These are phyloP conservation scores for Amyloporia xantha DNA, from an alignment of 768 basidiomycete species.

Conservation along the genomic window DNA sequence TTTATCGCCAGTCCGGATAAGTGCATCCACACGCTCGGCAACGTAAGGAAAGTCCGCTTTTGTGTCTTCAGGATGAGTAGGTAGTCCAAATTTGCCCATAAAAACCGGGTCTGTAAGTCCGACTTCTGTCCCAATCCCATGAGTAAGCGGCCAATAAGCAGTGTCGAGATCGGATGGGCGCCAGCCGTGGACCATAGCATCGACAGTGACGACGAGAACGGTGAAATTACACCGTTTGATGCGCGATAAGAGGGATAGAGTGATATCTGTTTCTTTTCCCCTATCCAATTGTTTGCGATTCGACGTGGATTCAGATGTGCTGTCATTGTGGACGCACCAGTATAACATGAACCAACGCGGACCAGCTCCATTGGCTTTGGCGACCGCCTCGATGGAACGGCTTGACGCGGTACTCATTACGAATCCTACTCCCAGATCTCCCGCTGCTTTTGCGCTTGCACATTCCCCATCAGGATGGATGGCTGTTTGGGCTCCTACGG, in stretches of 20 bases:
- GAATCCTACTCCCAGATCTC: constrained; percentile 54
- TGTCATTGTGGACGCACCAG: constrained; percentile 44
- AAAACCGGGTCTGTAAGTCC: constrained; percentile 74
- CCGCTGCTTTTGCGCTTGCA: constrained; percentile 60
- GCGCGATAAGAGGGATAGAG: constrained; percentile 56
- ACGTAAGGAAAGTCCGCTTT: constrained; percentile 54
- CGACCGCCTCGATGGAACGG: constrained; percentile 74
- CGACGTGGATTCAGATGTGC: too few species aligned
- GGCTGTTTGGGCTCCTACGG: constrained; percentile 75
- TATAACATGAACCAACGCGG: constrained; percentile 79
- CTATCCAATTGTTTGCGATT: constrained; percentile 1
- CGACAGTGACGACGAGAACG: constrained; percentile 69
- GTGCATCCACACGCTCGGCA: constrained; percentile 36
- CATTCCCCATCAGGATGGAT: constrained; percentile 67
- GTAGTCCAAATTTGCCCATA: constrained; percentile 49
- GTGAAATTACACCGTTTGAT: constrained; percentile 61
- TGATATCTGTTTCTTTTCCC: constrained; percentile 36
- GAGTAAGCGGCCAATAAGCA: constrained; percentile 58
- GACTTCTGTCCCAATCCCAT: constrained; percentile 60
- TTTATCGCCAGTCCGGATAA: constrained; percentile 40
- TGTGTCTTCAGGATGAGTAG: constrained; percentile 35
- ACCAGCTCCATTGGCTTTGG: constrained; percentile 57
- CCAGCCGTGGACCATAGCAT: constrained; percentile 69
- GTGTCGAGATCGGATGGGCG: constrained; percentile 65
- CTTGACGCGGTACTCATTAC: constrained; percentile 72